Conservation (phyloP, 2,329 filamentous ascomycete genomes). For the Sarocladiaceae sp. region DNA sequence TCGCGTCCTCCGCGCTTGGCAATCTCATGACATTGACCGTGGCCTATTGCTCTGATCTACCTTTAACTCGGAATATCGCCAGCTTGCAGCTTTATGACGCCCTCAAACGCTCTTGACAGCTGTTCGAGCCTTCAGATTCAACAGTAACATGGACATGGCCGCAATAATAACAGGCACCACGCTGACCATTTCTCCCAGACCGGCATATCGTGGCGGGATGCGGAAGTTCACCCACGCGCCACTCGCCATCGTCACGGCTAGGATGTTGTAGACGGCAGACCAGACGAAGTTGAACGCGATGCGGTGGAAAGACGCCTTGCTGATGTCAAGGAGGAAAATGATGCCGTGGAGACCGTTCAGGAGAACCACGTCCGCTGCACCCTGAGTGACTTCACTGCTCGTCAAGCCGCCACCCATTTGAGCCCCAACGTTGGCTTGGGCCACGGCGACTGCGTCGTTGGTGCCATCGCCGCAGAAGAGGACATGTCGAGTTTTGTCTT, state of each 20-base stretch:
- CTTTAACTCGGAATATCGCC: too few relatives aligned
- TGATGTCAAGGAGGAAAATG: conserved; percentile 52
- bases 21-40: too few relatives aligned
- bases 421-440: conserved; percentile 66
- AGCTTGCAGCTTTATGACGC: not conserved
- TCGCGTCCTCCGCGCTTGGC: too few relatives aligned
- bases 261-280: conserved; percentile 66
- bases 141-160: conserved; percentile 11
- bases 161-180: conserved; percentile 32
- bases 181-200: conserved; percentile 69
- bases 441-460: conserved; percentile 71
- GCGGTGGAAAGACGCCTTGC: conserved; percentile 37
- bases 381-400: conserved; percentile 58
- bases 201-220: conserved; percentile 59
- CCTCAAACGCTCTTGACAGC: not conserved
- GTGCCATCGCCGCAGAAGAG: conserved; percentile 75
- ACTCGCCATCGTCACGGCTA: conserved; percentile 62
- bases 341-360: conserved; percentile 54
- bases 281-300: conserved; percentile 67
- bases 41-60: too few relatives aligned
- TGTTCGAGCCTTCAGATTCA: not conserved
- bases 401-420: conserved; percentile 48
- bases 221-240: conserved; percentile 56
- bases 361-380: conserved; percentile 66
- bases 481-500: conserved; percentile 25